Evolutionary conservation across 2,329 filamentous ascomycete species (phyloP), one percentile per base, ranked within the genome.

Genomic region (Cordyceps cicadae): DNA sequence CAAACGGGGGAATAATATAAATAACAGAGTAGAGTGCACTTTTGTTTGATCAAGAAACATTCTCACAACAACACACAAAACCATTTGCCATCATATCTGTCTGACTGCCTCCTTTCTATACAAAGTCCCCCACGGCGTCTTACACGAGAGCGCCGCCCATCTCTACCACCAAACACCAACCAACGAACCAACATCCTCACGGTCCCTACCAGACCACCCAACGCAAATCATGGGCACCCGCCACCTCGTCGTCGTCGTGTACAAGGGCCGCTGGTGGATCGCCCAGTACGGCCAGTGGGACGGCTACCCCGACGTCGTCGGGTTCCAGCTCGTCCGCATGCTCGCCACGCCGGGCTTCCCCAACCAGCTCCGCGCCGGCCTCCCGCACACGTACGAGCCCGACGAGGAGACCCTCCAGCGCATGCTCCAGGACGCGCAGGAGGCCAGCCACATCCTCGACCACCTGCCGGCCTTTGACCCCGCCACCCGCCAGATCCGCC

Each of bases 171-270:
- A 41, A 41, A 19, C 11, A 41, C 3, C 41, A n/a, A 19, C 11
- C 11, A 9, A 34, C 32, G 26, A 43, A 11, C 53, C 24, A 24
- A 24, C 24, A 2, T 24, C 24, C 24, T 4, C 24, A 24, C 24
- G 9, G 26, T 9, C 21, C 12, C 12, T 5, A 15, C 26, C 7
- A 9, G n/a, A 46, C 46, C 24, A 2, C 24, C 24, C 29, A 29
- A 29, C 29, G 29, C 29, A 15, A 26, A 48, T 37, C 41, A 57
- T 61, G 59, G 59, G 59, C n/a, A 61, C 52, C 21, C 59, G 59
- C 17, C 59, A 61, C 29, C 59, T 61, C 52, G 51, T 61, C 45
- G 34, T 61, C 52, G 59, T 61, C 59, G 34, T 61, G 8, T 29
- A 51, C 52, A 32, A 56, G 21, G 53, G 53, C 52, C 21, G 11